phyloP scores from a whole-genome alignment of 2,329 filamentous ascomycete genomes.

The Clarireedia paspali region DNA sequence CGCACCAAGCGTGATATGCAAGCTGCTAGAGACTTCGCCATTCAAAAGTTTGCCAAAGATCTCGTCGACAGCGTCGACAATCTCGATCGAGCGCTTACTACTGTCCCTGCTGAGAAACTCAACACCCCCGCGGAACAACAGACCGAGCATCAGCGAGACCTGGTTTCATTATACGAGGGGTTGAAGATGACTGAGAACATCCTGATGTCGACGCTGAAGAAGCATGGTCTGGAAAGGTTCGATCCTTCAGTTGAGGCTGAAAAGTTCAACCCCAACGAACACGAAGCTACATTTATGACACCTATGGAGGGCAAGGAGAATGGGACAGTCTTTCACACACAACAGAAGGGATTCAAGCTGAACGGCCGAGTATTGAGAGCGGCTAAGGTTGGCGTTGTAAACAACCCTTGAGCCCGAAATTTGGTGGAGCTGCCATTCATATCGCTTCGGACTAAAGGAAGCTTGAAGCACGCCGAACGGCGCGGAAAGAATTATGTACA shows the following conservation, averaged over 20 bases:
- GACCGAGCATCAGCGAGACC: conserved; percentile 56
- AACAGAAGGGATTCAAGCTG: conserved; percentile 92
- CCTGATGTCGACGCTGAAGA: conserved; percentile 79
- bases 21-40: conserved; percentile 81
- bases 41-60: conserved; percentile 89
- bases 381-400: conserved; percentile 93
- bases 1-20: conserved; percentile 88
- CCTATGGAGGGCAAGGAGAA: conserved; percentile 83
- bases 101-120: conserved; percentile 70
- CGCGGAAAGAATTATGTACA: conserved; percentile 4
- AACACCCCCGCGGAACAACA: conserved; percentile 39
- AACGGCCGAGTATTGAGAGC: conserved; percentile 86
- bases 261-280: conserved; percentile 92
- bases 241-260: conserved; percentile 64
- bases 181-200: conserved; percentile 93
- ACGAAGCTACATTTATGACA: conserved; percentile 94
- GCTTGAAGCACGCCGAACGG: background rate
- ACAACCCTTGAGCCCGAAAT: conserved; percentile 48
- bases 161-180: conserved; percentile 75
- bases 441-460: too few species aligned
- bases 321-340: conserved; percentile 81
- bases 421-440: too few species aligned
- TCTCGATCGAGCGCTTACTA: conserved; percentile 82
- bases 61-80: conserved; percentile 95
- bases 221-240: conserved; percentile 89